Base-by-base conservation (phyloP, 2,329 filamentous ascomycete species). In the Septoria linicola region DNA sequence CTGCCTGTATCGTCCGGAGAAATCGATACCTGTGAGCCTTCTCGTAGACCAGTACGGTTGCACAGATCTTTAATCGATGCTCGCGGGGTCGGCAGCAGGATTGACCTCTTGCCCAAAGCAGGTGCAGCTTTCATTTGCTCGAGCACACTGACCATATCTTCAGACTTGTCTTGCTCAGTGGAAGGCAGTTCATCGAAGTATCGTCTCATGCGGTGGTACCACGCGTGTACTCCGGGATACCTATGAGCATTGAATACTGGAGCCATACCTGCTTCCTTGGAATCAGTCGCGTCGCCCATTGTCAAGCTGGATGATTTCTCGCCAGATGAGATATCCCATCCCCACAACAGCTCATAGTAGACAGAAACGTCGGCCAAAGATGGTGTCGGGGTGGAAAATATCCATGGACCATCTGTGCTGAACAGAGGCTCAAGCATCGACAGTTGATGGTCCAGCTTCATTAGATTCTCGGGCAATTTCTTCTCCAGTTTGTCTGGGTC, bases 1-100 rank as follows among this genome's bases (percentile, higher is more conserved):
- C 65, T 63, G 0, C 72, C 71, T 16, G 69, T 73, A 58, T 74
- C 71, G 60, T 73, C 70, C 1, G 72, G 72, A 19, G 61, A 64
- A 1, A 74, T 61, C 20, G 58, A 64, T 1, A 73, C 68, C 19
- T 59, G 7, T 2, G 48, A 62, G 0, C 70, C 71, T 13, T 59
- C 56, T 8, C 48, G 49, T 21, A 73, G 49, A 0, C 70, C 69
- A 23, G 55, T 59, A 51, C 64, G 58, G 11, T 40, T 40, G 54
- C 70, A 66, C 8, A 72, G 56, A 3, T 58, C 59, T 1, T 47
- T 21, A 44, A 66, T 62, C 34, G 59, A 36, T 1, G 55, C 51
- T 25, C 59, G 63, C 7, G 62, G 60, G 2, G 69, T 65, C 3
- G 66, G 70, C 11, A 72, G 58, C 30, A 67, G 51, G 17, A 63